Evolutionary conservation across 225 moss, liverwort and hornwort genomes (phyloP).

Genomic region (Polytrichum commune): DNA sequence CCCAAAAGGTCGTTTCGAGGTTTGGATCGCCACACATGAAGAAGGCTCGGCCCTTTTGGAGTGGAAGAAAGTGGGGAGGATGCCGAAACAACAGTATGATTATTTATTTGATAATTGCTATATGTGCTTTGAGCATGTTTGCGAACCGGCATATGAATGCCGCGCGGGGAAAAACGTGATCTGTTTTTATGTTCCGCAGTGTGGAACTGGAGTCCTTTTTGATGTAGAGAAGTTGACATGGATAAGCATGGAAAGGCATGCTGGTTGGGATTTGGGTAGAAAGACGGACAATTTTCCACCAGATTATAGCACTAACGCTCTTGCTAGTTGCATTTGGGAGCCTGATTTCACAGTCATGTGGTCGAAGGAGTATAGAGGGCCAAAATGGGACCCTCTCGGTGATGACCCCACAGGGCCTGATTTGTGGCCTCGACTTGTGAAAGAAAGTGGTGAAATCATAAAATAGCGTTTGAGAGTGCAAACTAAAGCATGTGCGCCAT

Average conservation of each 20-base stretch:
- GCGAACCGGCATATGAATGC: slow-evolving; percentile 30
- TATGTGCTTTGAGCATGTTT: slow-evolving; percentile 26
- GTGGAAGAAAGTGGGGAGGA: slow-evolving; percentile 31
- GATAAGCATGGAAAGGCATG: slow-evolving; percentile 40
- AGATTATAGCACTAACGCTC: slow-evolving; percentile 30
- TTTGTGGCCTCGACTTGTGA: slow-evolving; percentile 17
- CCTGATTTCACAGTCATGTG: slow-evolving; percentile 47
- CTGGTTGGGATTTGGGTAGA: slow-evolving; percentile 32
- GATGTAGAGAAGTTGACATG: slow-evolving; percentile 22
- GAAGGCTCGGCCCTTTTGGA: slow-evolving; percentile 19
- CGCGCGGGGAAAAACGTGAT: slow-evolving; percentile 28
- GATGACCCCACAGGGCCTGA: slow-evolving; percentile 29
- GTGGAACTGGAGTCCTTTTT: slow-evolving; percentile 36
- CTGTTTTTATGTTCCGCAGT: slow-evolving; percentile 42
- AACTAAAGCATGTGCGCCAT: background rate
- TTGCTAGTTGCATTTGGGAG: slow-evolving; percentile 54
- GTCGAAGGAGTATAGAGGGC: slow-evolving; percentile 40
- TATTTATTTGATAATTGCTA: slow-evolving; percentile 36
- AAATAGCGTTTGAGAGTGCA: background rate
- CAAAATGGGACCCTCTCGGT: slow-evolving; percentile 33
- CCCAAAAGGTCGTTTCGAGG: slow-evolving; percentile 29
- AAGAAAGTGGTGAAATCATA: background rate
- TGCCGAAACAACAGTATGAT: slow-evolving; percentile 34
- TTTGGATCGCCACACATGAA: slow-evolving; percentile 11
- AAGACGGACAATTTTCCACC: background rate